Evolutionary conservation across 331 rosid genomes (phyloP), one percentile per base, ranked within the genome.

Genomic region (Quercus phellos): DNA sequence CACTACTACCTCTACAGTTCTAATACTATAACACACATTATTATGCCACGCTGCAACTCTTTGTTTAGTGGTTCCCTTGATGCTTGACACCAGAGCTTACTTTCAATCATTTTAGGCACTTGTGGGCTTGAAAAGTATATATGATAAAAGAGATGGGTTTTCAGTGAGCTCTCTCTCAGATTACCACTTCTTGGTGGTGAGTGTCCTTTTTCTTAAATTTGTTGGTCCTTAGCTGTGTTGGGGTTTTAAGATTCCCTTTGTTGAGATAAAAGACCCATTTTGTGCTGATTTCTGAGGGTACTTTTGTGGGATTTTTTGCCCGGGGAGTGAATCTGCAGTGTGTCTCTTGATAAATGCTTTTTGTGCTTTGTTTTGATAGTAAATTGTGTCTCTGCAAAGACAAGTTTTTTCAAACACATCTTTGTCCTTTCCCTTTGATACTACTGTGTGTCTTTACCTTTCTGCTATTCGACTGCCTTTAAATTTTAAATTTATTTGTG

Each of bases 31-130:
- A 12, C 73, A 16, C 85, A 81, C 75, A 84, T 89, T 74, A 84
- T 89, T 74, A 88, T 88, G 88, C 84, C 82, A 80, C 85, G 19
- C 73, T 84, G 74, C 78, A 72, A 70, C 60, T 70, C 73, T 87
- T 77, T 89, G 75, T 79, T 87, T 78, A 55, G 68, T 77, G 89
- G 97, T 91, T 91, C 92, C 97, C 95, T 83, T 80, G 83, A 87
- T 86, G 92, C 90, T 87, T 80, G 87, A 88, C 94, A 88, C 75
- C 83, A 51, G 74, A 87, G 85, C 91, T 87, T 82, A 46, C 84
- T 24, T 76, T 83, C 89, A 87, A 88, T 86, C 90, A 88, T 88
- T 87, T 80, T 72, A 72, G 76, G 71, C 73, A 67, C 78, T 66
- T 77, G 61, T 82, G 74, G 74, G 84, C 80, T 77, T 76, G 24